Percentiles rank a stretch among this genome's conserved stretches.
phyloP scores from a whole-genome alignment of 1,284 basidiomycete species.

The Filobasidium uniguttulatum region DNA sequence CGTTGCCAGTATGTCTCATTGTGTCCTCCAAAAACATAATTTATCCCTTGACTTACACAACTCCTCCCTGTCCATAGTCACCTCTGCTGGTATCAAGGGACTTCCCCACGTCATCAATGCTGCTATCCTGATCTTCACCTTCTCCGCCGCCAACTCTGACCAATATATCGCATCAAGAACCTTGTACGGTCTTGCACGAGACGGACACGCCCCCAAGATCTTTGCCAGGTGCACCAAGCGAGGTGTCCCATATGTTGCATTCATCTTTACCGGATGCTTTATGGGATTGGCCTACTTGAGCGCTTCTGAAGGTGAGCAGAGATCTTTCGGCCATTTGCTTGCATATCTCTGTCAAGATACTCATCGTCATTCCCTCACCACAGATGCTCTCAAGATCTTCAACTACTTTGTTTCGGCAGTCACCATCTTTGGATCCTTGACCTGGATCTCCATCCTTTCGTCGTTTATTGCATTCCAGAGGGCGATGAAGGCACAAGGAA shows the following conservation, averaged over 20 bases:
- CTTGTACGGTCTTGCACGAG: slow-evolving; percentile 43
- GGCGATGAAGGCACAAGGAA: slow-evolving; percentile 51
- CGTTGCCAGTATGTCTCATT: slow-evolving; percentile 41
- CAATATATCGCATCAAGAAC: slow-evolving; percentile 43
- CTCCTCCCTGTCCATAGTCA: background rate
- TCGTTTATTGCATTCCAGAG: slow-evolving; percentile 60
- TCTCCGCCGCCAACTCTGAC: slow-evolving; percentile 41
- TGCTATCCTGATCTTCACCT: slow-evolving; percentile 30
- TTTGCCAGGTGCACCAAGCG: slow-evolving; percentile 37
- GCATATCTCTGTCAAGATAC: slow-evolving; percentile 8
- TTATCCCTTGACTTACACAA: slow-evolving; percentile 28
- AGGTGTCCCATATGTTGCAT: slow-evolving; percentile 39
- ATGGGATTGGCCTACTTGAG: slow-evolving; percentile 30
- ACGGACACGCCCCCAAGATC: slow-evolving; percentile 43
- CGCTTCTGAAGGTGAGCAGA: slow-evolving; percentile 2
- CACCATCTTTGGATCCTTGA: slow-evolving; percentile 38
- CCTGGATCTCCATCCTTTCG: slow-evolving; percentile 47
- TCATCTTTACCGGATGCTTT: slow-evolving; percentile 31
- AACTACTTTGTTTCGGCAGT: slow-evolving; percentile 18
- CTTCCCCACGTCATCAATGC: slow-evolving; percentile 41
- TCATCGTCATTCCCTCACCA: slow-evolving; percentile 12
- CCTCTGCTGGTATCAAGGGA: slow-evolving; percentile 35
- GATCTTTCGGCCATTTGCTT: slow-evolving; percentile 7
- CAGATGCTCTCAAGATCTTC: slow-evolving; percentile 35
- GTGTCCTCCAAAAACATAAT: too few relatives aligned